Evolutionary conservation across 306 rosid species (phyloP).

Genomic region (Herpetospermum pedunculosum): DNA sequence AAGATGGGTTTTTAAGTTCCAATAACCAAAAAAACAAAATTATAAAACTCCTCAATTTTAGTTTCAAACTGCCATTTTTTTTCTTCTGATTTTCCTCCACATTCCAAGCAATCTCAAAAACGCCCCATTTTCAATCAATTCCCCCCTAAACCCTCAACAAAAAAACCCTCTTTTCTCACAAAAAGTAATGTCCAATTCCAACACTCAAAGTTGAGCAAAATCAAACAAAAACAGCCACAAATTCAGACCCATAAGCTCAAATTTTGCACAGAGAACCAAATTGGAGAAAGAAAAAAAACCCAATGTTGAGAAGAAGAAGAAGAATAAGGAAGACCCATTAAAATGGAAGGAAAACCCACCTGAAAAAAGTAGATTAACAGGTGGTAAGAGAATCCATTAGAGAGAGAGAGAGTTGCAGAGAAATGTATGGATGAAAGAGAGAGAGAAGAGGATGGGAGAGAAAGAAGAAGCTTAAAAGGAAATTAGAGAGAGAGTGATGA

Average conservation of each 20-base stretch:
- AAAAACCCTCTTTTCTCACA: neutral
- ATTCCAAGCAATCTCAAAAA: neutral
- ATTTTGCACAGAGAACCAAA: neutral
- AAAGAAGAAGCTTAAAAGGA: slow-evolving; percentile 5
- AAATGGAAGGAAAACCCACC: neutral
- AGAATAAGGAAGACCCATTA: neutral
- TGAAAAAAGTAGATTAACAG: neutral
- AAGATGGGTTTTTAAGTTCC: neutral
- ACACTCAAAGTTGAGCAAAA: neutral
- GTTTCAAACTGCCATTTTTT: neutral
- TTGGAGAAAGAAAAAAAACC: too few species aligned
- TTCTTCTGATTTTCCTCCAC: neutral
- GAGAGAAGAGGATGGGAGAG: neutral
- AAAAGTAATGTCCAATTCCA: too few species aligned
- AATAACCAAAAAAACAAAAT: neutral
- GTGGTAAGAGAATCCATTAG: neutral
- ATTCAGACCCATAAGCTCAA: neutral
- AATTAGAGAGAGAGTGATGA: neutral
- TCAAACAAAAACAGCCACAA: neutral
- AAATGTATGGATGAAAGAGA: neutral
- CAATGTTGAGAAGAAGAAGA: neutral
- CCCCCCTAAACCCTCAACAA: neutral
- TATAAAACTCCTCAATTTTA: neutral
- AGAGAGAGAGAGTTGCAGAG: neutral
- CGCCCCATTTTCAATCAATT: neutral